Conservation (phyloP, 2,329 filamentous ascomycete genomes). For the Thelonectria discophora region DNA sequence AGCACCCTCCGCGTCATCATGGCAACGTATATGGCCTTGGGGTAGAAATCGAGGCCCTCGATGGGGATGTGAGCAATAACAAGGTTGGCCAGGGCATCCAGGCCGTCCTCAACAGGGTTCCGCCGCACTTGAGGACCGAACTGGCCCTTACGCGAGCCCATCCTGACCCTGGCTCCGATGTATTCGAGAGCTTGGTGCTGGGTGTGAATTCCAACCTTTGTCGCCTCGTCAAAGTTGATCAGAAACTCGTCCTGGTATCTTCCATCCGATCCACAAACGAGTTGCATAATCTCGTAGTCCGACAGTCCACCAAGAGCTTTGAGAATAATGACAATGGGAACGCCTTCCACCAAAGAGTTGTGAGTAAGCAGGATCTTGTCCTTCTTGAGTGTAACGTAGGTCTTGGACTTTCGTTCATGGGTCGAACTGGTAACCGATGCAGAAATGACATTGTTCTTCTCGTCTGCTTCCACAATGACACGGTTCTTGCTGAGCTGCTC, state of each 20-base stretch:
- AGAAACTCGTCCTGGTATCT: constrained; percentile 94
- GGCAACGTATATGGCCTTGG: constrained; percentile 95
- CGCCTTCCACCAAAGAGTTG: constrained; percentile 90
- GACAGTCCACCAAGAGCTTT: constrained; percentile 94
- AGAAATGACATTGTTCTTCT: constrained; percentile 91
- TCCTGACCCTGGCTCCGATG: constrained; percentile 86
- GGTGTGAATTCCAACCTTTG: constrained; percentile 84
- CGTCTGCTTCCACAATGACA: constrained; percentile 93
- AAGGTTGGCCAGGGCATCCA: constrained; percentile 91
- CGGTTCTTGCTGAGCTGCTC: constrained; percentile 99
- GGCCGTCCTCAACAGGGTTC: constrained; percentile 88
- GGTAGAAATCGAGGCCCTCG: constrained; percentile 89
- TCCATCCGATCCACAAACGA: constrained; percentile 87
- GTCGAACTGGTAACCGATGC: constrained; percentile 98
- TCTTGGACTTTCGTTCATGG: constrained; percentile 97
- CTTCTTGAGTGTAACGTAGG: constrained; percentile 93
- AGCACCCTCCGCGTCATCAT: constrained; percentile 97
- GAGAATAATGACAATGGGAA: constrained; percentile 93
- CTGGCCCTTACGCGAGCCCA: constrained; percentile 73
- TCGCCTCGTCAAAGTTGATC: constrained; percentile 93
- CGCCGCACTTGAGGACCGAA: constrained; percentile 67
- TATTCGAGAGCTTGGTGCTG: constrained; percentile 97
- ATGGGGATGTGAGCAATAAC: constrained; percentile 96
- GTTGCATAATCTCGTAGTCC: constrained; percentile 91
- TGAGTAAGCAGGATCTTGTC: constrained; percentile 89